These are phyloP conservation scores for Ophiocordyceps camponoti-leonardi DNA, from an alignment of 2,329 filamentous ascomycete genomes.

Conservation along the genomic window DNA sequence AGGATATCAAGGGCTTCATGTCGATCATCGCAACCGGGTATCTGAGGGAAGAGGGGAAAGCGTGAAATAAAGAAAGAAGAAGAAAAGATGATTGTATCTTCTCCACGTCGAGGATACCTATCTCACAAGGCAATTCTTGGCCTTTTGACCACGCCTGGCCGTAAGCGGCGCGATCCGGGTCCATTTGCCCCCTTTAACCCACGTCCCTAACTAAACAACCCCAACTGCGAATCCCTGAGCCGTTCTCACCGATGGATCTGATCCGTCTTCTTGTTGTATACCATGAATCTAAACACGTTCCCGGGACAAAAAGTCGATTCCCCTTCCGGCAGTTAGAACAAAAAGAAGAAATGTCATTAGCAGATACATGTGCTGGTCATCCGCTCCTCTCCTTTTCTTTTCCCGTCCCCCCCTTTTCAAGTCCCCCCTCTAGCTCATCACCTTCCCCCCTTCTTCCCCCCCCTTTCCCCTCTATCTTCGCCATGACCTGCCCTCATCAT, in stretches of 20 bases:
- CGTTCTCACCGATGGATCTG: neutral
- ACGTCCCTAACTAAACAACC: too few relatives aligned
- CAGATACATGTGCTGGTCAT: neutral
- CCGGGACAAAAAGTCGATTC: neutral
- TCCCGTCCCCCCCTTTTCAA: too few relatives aligned
- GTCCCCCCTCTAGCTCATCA: too few relatives aligned
- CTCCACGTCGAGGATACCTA: slow-evolving; percentile 4
- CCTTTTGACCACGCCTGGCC: neutral
- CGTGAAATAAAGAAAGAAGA: neutral
- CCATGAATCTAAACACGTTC: neutral
- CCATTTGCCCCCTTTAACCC: neutral
- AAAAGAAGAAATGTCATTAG: neutral
- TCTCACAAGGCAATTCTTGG: neutral
- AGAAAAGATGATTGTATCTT: neutral
- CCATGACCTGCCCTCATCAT: too few relatives aligned
- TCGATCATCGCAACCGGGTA: neutral
- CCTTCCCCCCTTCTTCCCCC: neutral
- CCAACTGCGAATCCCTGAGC: neutral
- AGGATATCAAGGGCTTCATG: slow-evolving; percentile 18
- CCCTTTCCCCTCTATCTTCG: neutral
- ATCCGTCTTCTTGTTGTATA: neutral
- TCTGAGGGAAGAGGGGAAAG: neutral
- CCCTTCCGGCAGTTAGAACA: neutral
- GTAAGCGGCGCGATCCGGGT: neutral
- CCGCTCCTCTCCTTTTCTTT: too few relatives aligned